Percentiles rank a stretch among this genome's conserved stretches.
Conservation (phyloP, 352 stramenopile genomes). For the Saprolegnia parasitica region DNA sequence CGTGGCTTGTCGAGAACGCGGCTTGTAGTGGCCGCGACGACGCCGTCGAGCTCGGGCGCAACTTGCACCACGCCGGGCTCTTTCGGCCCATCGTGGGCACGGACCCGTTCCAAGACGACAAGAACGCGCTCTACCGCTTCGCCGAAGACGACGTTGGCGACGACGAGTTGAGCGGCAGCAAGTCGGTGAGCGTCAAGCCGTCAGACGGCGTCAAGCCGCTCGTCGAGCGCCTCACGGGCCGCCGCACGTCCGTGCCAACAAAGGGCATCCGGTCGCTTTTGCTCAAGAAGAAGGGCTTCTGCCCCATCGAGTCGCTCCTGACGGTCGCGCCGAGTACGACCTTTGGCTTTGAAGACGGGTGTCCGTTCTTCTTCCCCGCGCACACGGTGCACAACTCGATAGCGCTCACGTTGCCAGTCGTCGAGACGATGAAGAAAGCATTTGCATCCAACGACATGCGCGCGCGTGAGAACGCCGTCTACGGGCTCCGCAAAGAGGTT, state of each 20-base stretch:
- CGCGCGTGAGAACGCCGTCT: constrained; percentile 7
- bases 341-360: constrained; percentile 14
- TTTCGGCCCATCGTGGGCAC: background rate
- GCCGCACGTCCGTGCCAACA: too few relatives aligned
- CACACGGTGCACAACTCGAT: constrained; percentile 24
- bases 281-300: constrained; percentile 17
- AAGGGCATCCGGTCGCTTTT: too few relatives aligned
- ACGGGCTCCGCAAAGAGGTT: constrained; percentile 1
- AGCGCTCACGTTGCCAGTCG: constrained; percentile 16
- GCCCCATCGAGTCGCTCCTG: constrained; percentile 22
- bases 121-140: constrained; percentile 7
- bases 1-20: background rate
- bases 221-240: too few relatives aligned
- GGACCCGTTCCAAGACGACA: constrained; percentile 12
- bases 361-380: constrained; percentile 19
- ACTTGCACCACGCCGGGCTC: constrained; percentile 3
- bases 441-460: constrained; percentile 24
- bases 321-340: constrained; percentile 6
- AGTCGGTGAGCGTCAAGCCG: too few relatives aligned
- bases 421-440: constrained; percentile 14
- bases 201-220: too few relatives aligned
- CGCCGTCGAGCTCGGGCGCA: constrained; percentile 9
- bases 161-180: too few relatives aligned
- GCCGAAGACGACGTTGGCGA: constrained; percentile 10
- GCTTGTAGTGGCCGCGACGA: background rate